Percentiles rank a stretch among this genome's conserved stretches.
These are phyloP conservation scores for Berkeleyomyces basicola DNA, from an alignment of 2,329 filamentous ascomycete genomes.

Conservation along the genomic window DNA sequence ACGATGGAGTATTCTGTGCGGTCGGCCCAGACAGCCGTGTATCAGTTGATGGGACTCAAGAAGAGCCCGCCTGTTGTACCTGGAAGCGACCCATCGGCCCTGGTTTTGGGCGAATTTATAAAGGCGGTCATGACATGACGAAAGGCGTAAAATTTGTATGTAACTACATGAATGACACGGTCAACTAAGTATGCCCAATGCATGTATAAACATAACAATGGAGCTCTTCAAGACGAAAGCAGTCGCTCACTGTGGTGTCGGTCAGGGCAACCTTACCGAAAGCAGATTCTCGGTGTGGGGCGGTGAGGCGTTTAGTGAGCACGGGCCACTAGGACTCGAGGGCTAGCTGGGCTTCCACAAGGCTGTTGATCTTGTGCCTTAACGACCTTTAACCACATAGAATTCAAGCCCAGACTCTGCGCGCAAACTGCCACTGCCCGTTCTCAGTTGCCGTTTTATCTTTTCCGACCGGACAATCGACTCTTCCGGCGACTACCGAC, in stretches of 20 bases:
- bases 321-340: background rate
- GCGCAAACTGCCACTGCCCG: background rate
- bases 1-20: conserved; percentile 22
- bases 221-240: background rate
- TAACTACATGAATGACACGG: too few relatives aligned
- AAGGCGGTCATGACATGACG: conserved; percentile 14
- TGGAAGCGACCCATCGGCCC: conserved; percentile 15
- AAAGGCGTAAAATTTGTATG: background rate
- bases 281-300: background rate
- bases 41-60: conserved; percentile 16
- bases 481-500: background rate
- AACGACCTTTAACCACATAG: background rate
- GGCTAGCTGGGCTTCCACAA: background rate
- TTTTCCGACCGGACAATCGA: background rate
- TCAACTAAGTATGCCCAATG: background rate
- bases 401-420: background rate
- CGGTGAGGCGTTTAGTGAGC: background rate
- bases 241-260: background rate
- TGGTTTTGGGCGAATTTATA: conserved; percentile 14
- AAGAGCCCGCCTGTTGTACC: conserved; percentile 19
- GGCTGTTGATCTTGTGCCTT: background rate
- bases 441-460: background rate
- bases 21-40: conserved; percentile 23
- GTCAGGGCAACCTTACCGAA: background rate
- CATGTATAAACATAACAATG: background rate